A percentile compares a stretch with the other conserved stretches of the same genome.
Conservation (phyloP, 441 rosid genomes). For the Croton setiger region DNA sequence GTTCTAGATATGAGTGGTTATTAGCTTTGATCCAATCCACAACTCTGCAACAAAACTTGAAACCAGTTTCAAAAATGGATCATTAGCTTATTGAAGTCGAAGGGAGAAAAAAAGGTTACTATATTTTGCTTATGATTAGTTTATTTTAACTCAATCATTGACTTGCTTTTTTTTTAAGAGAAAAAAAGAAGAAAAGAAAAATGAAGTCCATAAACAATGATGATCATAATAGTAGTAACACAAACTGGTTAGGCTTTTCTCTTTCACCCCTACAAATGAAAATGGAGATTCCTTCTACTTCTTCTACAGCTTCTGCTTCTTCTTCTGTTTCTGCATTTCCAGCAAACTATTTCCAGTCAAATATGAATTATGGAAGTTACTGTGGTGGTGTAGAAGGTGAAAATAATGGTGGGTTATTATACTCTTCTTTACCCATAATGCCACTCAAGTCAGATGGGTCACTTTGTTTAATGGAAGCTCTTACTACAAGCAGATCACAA, state of each 20-base stretch:
- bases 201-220: conserved; percentile 68
- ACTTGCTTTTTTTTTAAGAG: conserved; percentile 35
- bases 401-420: conserved; percentile 33
- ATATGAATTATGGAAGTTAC: conserved; percentile 45
- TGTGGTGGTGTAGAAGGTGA: conserved; percentile 50
- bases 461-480: conserved; percentile 92
- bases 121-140: conserved; percentile 32
- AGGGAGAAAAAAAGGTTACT: background rate
- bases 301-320: conserved; percentile 27
- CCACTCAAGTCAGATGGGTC: conserved; percentile 97
- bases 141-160: conserved; percentile 57
- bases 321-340: conserved; percentile 39
- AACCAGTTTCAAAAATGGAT: too few relatives aligned
- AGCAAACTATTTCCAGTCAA: conserved; percentile 35
- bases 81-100: background rate
- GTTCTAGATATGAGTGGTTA: conserved; percentile 26
- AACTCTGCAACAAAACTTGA: conserved; percentile 26
- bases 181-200: conserved; percentile 18
- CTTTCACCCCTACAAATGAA: conserved; percentile 71
- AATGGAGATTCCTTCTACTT: conserved; percentile 51
- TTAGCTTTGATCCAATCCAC: conserved; percentile 36
- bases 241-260: conserved; percentile 76
- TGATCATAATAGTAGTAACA: conserved; percentile 30
- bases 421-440: conserved; percentile 67
- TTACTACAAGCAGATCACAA: conserved; percentile 56